Evolutionary conservation across 75 land plant species (phyloP), one percentile per base, ranked within the genome.

Genomic region (Pinus albicaulis): DNA sequence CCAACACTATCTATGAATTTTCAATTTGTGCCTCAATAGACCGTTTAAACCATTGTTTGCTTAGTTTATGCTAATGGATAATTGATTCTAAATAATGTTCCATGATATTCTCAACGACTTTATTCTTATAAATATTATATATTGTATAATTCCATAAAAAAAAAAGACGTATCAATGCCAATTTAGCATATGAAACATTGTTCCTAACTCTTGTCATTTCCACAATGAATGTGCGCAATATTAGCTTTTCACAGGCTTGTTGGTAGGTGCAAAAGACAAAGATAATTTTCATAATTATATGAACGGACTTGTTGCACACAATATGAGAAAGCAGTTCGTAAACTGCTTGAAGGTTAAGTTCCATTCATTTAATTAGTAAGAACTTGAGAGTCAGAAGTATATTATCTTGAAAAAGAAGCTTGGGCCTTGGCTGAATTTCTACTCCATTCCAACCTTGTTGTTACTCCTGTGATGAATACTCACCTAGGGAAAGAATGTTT

Each of bases 111-210:
- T 98, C 95, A 60, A 91, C 81, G 11, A 69, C 8, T 23, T 90
- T 92, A 13, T 83, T 84, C 17, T 88, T 76, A 77, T 72, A 98
- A 8, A 98, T 83, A 31, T 92, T 92, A 82, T 95, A 92, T 17
- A 98, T 76, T 20, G 92, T 86, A 58, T 98, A 98, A 72, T 89
- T 86, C 99, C 99, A 98, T 95, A 95, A 98, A 11, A 89, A 98
- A 95, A 95, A 98, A 11, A 89, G 74, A 10, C 98, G 95, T 93
- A 95, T 88, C 55, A 91, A 85, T 56, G 96, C 99, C 64, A 92
- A 81, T 62, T 74, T 91, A 8, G 92, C 90, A 78, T 98, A 92
- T 55, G 90, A 85, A 55, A 88, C 87, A 59, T 83, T 79, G 69
- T 95, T 98, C 89, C 91, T 87, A 20, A 91, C 92, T 76, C 82